Percentiles rank a stretch among this genome's conserved stretches.
Evolutionary conservation across 2,329 filamentous ascomycete genomes (phyloP).

Genomic region (Verticillium albo-atrum): DNA sequence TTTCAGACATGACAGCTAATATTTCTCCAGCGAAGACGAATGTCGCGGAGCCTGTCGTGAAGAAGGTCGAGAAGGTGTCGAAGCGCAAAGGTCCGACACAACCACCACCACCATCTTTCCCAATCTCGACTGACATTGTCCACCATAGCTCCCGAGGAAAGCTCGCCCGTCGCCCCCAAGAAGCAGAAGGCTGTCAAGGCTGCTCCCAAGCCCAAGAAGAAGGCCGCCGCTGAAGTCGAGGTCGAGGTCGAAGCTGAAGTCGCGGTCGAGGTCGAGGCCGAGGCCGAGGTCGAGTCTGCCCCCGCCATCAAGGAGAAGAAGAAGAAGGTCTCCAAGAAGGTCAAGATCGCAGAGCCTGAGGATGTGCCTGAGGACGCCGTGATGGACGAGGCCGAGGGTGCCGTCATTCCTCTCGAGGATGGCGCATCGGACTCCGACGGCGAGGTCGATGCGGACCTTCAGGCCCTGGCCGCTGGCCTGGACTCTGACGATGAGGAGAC

Average conservation of each 20-base stretch:
- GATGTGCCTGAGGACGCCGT: conserved; percentile 17
- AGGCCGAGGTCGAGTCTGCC: conserved; percentile 29
- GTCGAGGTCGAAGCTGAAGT: conserved; percentile 11
- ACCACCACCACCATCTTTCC: background rate
- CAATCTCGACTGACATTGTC: conserved; percentile 16
- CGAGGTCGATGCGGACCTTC: conserved; percentile 35
- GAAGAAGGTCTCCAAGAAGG: conserved; percentile 33
- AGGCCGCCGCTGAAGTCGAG: conserved; percentile 17
- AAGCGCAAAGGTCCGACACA: conserved; percentile 31
- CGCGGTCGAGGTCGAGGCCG: conserved; percentile 7
- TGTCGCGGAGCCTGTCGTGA: conserved; percentile 25
- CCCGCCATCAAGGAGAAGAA: conserved; percentile 37
- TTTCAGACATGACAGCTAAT: background rate
- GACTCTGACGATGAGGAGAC: conserved; percentile 40
- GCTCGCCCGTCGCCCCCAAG: conserved; percentile 38
- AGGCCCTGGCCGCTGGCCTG: conserved; percentile 38
- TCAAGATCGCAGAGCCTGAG: conserved; percentile 20
- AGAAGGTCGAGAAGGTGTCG: conserved; percentile 13
- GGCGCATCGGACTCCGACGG: conserved; percentile 27
- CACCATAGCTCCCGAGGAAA: conserved; percentile 35
- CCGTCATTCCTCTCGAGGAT: conserved; percentile 21
- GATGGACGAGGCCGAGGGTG: conserved; percentile 13
- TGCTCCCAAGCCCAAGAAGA: conserved; percentile 15
- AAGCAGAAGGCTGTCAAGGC: conserved; percentile 40
- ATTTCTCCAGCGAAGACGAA: conserved; percentile 19